Base-by-base conservation (phyloP, 306 rosid genomes). In the Malus orientalis region DNA sequence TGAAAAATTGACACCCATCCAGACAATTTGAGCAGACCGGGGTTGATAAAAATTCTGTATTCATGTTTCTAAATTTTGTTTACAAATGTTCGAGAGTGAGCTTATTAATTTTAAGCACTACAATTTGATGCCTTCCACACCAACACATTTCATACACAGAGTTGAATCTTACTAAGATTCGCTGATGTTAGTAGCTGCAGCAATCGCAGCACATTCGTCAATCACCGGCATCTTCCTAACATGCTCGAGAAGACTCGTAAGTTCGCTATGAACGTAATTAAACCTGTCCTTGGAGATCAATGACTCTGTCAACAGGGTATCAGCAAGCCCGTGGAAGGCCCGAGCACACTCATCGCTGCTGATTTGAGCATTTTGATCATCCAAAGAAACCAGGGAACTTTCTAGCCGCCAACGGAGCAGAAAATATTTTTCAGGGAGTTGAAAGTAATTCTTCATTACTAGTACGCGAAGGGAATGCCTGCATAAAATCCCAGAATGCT, bases 401-500 rank as follows among this genome's bases (percentile, higher is more conserved):
- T 82, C 88, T 59, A 18, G 69, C 74, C 81, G 84, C 93, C 93
- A 89, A 54, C 89, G 89, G 59, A 74, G 86, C 16, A 87, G 79
- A 70, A 84, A 70, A 84, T 85, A 89, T 82, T 80, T 87, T 25
- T 81, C 82, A 15, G 93, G 93, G 73, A 89, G 83, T 76, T 89
- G 77, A 79, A 89, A 89, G 87, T 66, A 83, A 84, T 89, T 87
- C 82, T 84, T 89, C 77, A 80, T 32, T 18, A 36, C 25, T 29
- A 89, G 88, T 38, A 87, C 88, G 15, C 89, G 87, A 62, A 89
- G 76, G 20, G 85, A 87, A 61, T 89, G 93, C 82, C 88, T 84
- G 86, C 93, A 89, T 78, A 87, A 65, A 69, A 84, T 85, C 59
- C 93, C 93, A 1, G 87, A 87, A 76, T 87, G 89, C 68, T 89